Conservation (phyloP, 139 green algal species). For the Chlamydomonas schloesseri region DNA sequence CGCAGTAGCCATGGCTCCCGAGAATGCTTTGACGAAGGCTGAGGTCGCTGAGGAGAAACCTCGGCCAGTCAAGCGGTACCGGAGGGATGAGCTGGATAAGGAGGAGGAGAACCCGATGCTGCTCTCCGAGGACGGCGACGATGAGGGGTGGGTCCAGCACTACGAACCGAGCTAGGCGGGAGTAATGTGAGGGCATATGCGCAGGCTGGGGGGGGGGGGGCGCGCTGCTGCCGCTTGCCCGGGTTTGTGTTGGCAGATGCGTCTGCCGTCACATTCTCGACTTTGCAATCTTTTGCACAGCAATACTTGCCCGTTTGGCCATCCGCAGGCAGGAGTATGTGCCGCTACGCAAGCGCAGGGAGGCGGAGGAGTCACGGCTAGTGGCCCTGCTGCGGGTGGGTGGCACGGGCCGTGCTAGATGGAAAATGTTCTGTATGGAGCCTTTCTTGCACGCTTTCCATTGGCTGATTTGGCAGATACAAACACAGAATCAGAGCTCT, state of each 20-base stretch:
- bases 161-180: too few species aligned
- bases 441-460: too few species aligned
- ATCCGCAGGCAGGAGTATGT: constrained; percentile 88
- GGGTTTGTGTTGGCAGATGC: too few species aligned
- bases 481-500: too few species aligned
- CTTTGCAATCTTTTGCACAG: too few species aligned
- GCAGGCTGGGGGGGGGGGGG: too few species aligned
- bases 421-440: too few species aligned
- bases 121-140: constrained; percentile 56
- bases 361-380: constrained; percentile 77
- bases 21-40: neutral
- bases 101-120: constrained; percentile 60
- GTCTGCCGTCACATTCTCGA: too few species aligned
- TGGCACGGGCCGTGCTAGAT: neutral
- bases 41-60: neutral
- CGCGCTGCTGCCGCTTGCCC: too few species aligned
- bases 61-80: constrained; percentile 68
- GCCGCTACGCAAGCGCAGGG: constrained; percentile 85
- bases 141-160: neutral
- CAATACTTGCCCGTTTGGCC: too few species aligned
- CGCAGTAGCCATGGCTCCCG: neutral
- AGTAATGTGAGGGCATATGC: too few species aligned
- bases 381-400: constrained; percentile 61
- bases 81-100: constrained; percentile 76
- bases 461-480: too few species aligned